Percentiles rank a stretch among this genome's conserved stretches.
phyloP scores from a whole-genome alignment of 106 monocot species.

The Xerophyta viscosa region DNA sequence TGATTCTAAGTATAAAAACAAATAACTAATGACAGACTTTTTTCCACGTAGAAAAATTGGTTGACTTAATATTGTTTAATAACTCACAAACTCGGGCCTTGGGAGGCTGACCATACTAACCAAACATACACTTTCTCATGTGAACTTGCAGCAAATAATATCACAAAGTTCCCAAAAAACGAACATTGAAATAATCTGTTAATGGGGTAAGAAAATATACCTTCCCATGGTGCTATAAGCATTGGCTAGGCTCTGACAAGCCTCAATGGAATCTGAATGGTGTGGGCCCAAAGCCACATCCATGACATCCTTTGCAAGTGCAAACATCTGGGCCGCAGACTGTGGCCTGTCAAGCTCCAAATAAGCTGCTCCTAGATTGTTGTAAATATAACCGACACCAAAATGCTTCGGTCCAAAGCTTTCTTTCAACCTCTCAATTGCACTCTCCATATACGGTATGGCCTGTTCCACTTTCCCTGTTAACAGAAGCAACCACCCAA shows the following conservation, averaged over 20 bases:
- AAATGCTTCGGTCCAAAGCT: constrained; percentile 93
- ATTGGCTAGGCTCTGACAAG: constrained; percentile 90
- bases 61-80: too few species aligned
- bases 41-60: too few species aligned
- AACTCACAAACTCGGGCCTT: too few species aligned
- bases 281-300: constrained; percentile 76
- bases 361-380: constrained; percentile 86
- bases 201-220: constrained; percentile 24
- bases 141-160: too few species aligned
- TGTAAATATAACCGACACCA: constrained; percentile 85
- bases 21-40: too few species aligned
- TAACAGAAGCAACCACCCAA: constrained; percentile 84
- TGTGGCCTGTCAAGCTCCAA: constrained; percentile 82
- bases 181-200: too few species aligned
- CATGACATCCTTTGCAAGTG: constrained; percentile 90
- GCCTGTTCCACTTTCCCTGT: constrained; percentile 71
- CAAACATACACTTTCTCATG: too few species aligned
- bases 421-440: constrained; percentile 79
- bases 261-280: constrained; percentile 76
- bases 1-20: too few species aligned
- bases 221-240: constrained; percentile 81
- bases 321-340: constrained; percentile 98
- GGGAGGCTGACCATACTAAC: too few species aligned
- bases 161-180: too few species aligned
- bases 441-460: constrained; percentile 67